phyloP scores from a whole-genome alignment of 306 rosid genomes.

The Oxytropis ochrocephala region DNA sequence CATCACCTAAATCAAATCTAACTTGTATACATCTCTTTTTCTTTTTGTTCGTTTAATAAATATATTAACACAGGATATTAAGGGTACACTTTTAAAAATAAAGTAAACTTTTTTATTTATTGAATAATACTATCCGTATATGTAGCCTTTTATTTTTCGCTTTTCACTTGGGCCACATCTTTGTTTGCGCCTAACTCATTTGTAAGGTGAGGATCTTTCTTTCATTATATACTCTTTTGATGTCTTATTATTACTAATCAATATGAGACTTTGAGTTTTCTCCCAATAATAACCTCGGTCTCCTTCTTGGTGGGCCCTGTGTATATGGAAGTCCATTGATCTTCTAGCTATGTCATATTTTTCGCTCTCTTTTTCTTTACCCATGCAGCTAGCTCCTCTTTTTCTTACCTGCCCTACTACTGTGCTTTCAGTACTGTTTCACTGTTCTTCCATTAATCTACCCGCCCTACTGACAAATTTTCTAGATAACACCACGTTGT shows the following conservation, averaged over 20 bases:
- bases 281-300: no score
- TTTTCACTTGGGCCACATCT: constrained; percentile 20
- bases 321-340: background rate
- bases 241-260: no score
- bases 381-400: background rate
- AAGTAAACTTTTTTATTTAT: background rate
- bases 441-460: constrained; percentile 10
- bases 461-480: background rate
- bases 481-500: constrained; percentile 14
- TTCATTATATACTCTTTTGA: no score
- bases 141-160: background rate
- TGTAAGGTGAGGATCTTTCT: no score
- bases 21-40: background rate
- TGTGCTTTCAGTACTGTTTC: constrained; percentile 2
- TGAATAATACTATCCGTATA: background rate
- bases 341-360: no score
- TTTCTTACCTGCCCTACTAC: constrained; percentile 7
- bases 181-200: no score
- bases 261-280: no score
- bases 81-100: background rate
- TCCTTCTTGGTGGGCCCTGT: no score
- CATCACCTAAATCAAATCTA: background rate
- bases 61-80: no score
- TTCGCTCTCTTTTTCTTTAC: background rate
- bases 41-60: no score